These are phyloP conservation scores for Fusarium mexicanum DNA, from an alignment of 2,329 filamentous ascomycete genomes.

Conservation along the genomic window DNA sequence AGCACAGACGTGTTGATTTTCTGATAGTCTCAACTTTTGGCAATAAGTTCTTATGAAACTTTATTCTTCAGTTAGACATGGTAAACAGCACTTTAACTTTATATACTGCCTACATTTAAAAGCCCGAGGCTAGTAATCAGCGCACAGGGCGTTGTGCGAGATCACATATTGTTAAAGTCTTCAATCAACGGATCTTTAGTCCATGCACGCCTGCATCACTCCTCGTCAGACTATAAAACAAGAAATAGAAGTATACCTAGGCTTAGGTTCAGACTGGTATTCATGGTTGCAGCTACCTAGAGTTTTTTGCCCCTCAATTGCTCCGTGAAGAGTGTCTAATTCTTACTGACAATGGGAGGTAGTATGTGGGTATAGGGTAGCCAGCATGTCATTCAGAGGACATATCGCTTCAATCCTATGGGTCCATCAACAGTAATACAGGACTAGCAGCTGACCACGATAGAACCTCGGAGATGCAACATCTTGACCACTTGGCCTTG, in stretches of 20 bases:
- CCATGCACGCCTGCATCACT: neutral
- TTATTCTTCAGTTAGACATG: neutral
- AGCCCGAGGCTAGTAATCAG: neutral
- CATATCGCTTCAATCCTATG: neutral
- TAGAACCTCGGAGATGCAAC: neutral
- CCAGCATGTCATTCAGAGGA: neutral
- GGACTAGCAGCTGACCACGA: constrained; percentile 15
- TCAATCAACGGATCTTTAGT: neutral
- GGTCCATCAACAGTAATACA: neutral
- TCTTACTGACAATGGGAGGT: neutral
- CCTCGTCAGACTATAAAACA: neutral
- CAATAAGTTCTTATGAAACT: neutral
- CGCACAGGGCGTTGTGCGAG: neutral
- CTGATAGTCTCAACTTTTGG: no score
- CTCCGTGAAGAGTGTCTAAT: neutral
- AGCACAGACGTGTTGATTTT: neutral
- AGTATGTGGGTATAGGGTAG: neutral
- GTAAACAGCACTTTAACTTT: no score
- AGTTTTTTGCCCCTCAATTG: neutral
- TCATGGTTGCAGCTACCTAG: neutral
- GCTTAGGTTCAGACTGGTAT: neutral
- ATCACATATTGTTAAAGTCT: neutral
- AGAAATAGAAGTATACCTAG: neutral
- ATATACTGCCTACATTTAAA: neutral
- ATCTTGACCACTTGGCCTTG: constrained; percentile 6